Percentiles rank a stretch among this genome's conserved stretches.
Evolutionary conservation across 2,329 filamentous ascomycete species (phyloP).

Genomic region (Stenocarpella maydis): DNA sequence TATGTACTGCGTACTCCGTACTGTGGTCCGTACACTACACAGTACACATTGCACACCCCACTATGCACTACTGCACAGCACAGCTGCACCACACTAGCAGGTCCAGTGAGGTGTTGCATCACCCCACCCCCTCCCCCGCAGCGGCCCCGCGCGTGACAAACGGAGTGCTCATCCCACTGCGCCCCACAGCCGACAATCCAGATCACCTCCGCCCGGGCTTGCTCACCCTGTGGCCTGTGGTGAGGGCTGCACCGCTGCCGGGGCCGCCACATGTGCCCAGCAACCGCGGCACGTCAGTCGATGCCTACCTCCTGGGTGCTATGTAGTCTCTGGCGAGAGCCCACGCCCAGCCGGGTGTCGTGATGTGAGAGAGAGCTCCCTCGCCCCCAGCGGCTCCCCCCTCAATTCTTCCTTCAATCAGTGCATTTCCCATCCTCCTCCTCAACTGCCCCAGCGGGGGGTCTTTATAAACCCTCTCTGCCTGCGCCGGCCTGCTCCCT

Average conservation of each 20-base stretch:
- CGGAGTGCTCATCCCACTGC: constrained; percentile 35
- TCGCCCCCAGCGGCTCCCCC: constrained; percentile 11
- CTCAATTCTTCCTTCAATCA: constrained; percentile 35
- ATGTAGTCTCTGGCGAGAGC: constrained; percentile 13
- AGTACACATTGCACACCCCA: too few relatives aligned
- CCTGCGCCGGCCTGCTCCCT: not conserved
- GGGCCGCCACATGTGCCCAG: too few relatives aligned
- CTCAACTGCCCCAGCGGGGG: constrained; percentile 20
- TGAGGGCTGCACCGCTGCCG: not conserved
- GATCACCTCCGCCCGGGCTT: constrained; percentile 11
- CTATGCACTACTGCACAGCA: too few relatives aligned
- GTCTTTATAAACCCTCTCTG: constrained; percentile 18
- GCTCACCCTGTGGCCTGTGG: constrained; percentile 3
- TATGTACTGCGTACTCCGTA: too few relatives aligned
- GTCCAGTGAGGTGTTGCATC: constrained; percentile 12
- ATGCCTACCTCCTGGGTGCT: constrained; percentile 12
- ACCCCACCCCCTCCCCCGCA: constrained; percentile 32
- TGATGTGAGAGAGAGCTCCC: constrained; percentile 17
- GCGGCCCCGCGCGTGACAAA: constrained; percentile 27
- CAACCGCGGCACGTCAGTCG: too few relatives aligned
- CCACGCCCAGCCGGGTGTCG: constrained; percentile 11
- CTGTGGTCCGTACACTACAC: too few relatives aligned
- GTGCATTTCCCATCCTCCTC: constrained; percentile 7
- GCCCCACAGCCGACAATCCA: constrained; percentile 32
- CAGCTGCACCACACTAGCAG: too few relatives aligned